Percentiles rank a stretch among this genome's conserved stretches.
phyloP scores from a whole-genome alignment of 176 grass and related monocot species.

The Oryza meyeriana region DNA sequence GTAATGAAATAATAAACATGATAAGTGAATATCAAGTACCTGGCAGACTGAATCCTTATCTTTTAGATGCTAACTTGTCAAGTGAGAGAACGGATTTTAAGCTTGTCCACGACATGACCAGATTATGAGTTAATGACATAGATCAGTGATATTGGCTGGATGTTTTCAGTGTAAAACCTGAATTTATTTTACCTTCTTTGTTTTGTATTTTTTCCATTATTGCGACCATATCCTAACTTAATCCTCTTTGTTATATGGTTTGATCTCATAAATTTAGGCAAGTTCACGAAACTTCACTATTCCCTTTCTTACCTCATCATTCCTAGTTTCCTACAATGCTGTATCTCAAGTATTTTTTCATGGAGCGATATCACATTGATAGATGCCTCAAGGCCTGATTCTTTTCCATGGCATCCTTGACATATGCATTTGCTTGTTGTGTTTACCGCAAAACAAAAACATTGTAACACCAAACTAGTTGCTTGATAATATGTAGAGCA shows the following conservation, averaged over 20 bases:
- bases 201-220: constrained; percentile 6
- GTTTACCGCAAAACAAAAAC: not conserved
- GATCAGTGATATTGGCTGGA: not conserved
- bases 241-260: constrained; percentile 13
- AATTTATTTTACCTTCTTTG: not conserved
- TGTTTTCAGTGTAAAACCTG: constrained; percentile 1
- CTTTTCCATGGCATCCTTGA: not conserved
- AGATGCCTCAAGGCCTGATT: not conserved
- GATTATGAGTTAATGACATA: constrained; percentile 20
- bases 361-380: not conserved
- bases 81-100: not conserved
- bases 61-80: not conserved
- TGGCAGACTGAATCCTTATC: not conserved
- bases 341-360: constrained; percentile 5
- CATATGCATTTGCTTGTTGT: not conserved
- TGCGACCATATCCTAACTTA: not conserved
- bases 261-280: not conserved
- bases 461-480: not conserved
- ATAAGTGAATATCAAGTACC: constrained; percentile 1
- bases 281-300: not conserved
- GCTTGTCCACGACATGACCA: not conserved
- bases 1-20: constrained; percentile 50
- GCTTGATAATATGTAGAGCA: not conserved
- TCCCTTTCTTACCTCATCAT: not conserved
- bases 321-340: not conserved